Evolutionary conservation across 192 early-diverging fungal species (phyloP).

Genomic region (Umbelopsis ramanniana): DNA sequence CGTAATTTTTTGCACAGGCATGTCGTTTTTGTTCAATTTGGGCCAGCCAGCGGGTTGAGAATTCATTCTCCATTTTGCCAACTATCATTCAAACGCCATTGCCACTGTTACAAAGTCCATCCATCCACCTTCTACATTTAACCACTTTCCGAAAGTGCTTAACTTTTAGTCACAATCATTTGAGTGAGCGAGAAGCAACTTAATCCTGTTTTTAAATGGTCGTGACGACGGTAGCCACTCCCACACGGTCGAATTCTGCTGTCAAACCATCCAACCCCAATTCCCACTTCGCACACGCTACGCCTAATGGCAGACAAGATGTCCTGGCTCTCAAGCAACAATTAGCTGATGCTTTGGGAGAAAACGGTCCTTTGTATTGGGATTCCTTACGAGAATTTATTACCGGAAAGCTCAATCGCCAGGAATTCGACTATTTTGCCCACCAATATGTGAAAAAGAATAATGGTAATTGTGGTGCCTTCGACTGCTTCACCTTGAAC

Average conservation of each 20-base stretch:
- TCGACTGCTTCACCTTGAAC: not conserved
- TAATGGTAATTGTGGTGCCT: slow-evolving; percentile 39
- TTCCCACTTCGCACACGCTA: slow-evolving; percentile 34
- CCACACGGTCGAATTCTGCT: slow-evolving; percentile 5
- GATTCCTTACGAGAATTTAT: slow-evolving; percentile 75
- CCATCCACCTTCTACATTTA: not conserved
- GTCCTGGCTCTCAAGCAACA: slow-evolving; percentile 67
- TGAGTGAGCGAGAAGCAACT: not conserved
- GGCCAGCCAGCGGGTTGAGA: not conserved
- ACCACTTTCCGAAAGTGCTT: not conserved
- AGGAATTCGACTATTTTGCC: slow-evolving; percentile 82
- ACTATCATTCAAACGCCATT: no score
- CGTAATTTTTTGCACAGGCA: not conserved
- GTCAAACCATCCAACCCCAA: slow-evolving; percentile 18
- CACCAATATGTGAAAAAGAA: slow-evolving; percentile 63
- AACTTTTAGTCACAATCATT: not conserved
- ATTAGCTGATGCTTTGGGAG: slow-evolving; percentile 73
- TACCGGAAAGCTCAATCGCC: slow-evolving; percentile 73
- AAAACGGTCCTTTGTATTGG: slow-evolving; percentile 79
- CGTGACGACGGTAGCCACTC: not conserved
- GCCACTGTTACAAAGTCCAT: no score
- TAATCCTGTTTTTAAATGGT: not conserved
- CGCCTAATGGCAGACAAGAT: slow-evolving; percentile 54
- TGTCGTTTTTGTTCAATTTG: not conserved
- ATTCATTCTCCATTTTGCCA: not conserved